Evolutionary conservation across 2,329 filamentous ascomycete species (phyloP).

Genomic region (Lecanoromycetidae sp.): DNA sequence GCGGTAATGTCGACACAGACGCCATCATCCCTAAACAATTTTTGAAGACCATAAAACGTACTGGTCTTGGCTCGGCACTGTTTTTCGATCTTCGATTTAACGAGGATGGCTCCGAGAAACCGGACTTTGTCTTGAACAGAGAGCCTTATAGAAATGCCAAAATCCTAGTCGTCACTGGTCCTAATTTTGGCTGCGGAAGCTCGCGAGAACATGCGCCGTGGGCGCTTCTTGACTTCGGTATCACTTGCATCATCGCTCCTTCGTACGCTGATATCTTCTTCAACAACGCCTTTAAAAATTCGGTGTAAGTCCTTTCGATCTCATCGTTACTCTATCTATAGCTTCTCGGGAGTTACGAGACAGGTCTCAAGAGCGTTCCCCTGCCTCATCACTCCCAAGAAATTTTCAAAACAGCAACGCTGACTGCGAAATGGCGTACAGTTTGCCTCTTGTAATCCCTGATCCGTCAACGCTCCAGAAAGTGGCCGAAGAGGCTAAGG

Average conservation of each 20-base stretch:
- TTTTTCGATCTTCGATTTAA: constrained; percentile 72
- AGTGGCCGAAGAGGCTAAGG: constrained; percentile 64
- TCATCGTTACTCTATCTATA: too few relatives aligned
- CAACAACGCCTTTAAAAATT: constrained; percentile 99
- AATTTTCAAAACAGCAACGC: too few relatives aligned
- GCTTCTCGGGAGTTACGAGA: too few relatives aligned
- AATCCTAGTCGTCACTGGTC: constrained; percentile 81
- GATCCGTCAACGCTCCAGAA: constrained; percentile 54
- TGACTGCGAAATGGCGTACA: too few relatives aligned
- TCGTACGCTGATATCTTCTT: constrained; percentile 91
- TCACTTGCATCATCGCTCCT: constrained; percentile 83
- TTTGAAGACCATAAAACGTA: constrained; percentile 97
- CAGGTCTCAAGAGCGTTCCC: too few relatives aligned
- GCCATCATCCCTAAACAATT: constrained; percentile 99
- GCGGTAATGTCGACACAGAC: constrained; percentile 92
- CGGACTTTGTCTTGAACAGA: constrained; percentile 79
- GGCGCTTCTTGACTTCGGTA: constrained; percentile 93
- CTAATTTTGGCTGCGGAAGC: constrained; percentile 90
- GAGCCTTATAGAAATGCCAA: constrained; percentile 73
- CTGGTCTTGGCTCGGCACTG: constrained; percentile 74
- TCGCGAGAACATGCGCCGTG: constrained; percentile 93
- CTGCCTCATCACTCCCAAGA: too few relatives aligned
- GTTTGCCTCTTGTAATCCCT: constrained; percentile 72
- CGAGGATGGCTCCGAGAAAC: constrained; percentile 59
- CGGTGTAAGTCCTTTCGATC: too few relatives aligned